These are phyloP conservation scores for Umbilicus rupestris DNA, from an alignment of 164 flowering plant species.

Conservation along the genomic window DNA sequence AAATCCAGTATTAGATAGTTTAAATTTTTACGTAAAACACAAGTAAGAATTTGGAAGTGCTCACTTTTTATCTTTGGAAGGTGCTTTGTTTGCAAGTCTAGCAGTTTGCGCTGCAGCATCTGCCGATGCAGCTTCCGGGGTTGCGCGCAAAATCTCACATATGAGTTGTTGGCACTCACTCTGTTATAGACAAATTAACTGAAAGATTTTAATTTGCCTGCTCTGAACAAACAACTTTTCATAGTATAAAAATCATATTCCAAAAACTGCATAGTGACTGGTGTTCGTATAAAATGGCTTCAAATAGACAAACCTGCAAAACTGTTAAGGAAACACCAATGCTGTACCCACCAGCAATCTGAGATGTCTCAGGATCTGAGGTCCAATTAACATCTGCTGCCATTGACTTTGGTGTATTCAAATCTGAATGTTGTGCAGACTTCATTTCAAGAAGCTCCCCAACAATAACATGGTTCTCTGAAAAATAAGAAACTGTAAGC, in stretches of 20 bases:
- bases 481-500: constrained; percentile 9
- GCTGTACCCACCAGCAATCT: constrained; percentile 84
- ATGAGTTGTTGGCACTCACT: constrained; percentile 99
- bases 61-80: constrained; percentile 82
- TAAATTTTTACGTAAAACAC: neutral
- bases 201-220: neutral
- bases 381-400: constrained; percentile 58
- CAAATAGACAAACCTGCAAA: constrained; percentile 55
- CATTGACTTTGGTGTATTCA: constrained; percentile 60
- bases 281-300: neutral
- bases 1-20: neutral
- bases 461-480: constrained; percentile 94
- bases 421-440: constrained; percentile 41
- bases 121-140: constrained; percentile 98
- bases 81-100: constrained; percentile 74
- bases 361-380: constrained; percentile 77
- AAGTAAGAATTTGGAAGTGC: constrained; percentile 13
- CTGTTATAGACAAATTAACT: constrained; percentile 19
- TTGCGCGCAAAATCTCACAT: constrained; percentile 97
- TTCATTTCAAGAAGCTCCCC: constrained; percentile 89
- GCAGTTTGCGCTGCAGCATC: constrained; percentile 98
- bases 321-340: constrained; percentile 88
- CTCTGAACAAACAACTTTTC: neutral
- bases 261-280: too few relatives aligned
- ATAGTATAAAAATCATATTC: constrained; percentile 2